Conservation (phyloP, 257 asterid genomes). For the Buddleja alternifolia region DNA sequence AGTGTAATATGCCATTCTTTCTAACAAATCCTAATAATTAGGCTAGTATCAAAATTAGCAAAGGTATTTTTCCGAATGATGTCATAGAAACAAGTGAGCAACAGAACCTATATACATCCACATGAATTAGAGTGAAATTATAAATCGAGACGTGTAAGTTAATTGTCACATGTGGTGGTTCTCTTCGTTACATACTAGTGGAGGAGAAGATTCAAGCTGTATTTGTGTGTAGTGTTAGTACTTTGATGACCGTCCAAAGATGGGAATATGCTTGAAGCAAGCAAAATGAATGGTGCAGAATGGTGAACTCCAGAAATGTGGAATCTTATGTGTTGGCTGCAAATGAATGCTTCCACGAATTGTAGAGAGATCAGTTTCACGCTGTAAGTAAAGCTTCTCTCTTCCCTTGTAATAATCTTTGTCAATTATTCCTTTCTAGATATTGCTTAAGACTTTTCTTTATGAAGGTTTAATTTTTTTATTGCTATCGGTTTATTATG, state of each 20-base stretch:
- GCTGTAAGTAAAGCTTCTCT: too few relatives aligned
- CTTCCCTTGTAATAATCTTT: neutral
- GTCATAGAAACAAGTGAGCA: too few relatives aligned
- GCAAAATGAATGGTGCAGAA: slow-evolving; percentile 22
- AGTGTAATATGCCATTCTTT: neutral
- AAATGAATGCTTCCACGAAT: slow-evolving; percentile 28
- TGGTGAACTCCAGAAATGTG: slow-evolving; percentile 23
- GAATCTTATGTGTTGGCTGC: slow-evolving; percentile 30
- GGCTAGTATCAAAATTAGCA: too few relatives aligned
- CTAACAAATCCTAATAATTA: too few relatives aligned
- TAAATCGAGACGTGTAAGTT: neutral
- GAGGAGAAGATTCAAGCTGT: neutral
- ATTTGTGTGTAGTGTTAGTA: slow-evolving; percentile 19
- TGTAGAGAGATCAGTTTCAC: neutral
- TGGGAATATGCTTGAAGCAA: slow-evolving; percentile 16
- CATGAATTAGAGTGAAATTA: too few relatives aligned
- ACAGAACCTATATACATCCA: too few relatives aligned
- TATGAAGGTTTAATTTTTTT: too few relatives aligned
- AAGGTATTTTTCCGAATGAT: too few relatives aligned
- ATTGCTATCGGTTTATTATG: too few relatives aligned
- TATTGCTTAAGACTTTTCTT: too few relatives aligned
- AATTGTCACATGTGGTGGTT: neutral
- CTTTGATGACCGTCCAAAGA: slow-evolving; percentile 12
- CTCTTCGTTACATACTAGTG: neutral
- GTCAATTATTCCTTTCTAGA: neutral